Evolutionary conservation across 768 basidiomycete species (phyloP).

Genomic region (Cystofilobasidium ferigula): DNA sequence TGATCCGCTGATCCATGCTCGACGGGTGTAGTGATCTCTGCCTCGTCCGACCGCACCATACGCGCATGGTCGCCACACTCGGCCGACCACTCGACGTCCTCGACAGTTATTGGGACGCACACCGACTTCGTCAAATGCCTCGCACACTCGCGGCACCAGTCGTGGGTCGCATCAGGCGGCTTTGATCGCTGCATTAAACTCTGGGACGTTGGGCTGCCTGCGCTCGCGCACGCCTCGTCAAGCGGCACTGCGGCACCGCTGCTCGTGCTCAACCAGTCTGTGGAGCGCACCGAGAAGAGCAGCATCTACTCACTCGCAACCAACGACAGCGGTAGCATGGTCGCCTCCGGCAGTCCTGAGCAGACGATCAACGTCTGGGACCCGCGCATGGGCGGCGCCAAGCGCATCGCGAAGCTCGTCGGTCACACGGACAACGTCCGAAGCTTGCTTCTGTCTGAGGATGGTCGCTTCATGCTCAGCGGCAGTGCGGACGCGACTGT

Average conservation of each 20-base stretch:
- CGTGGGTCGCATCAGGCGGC: conserved; percentile 77
- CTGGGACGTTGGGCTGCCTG: conserved; percentile 62
- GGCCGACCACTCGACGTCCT: conserved; percentile 34
- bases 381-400: conserved; percentile 62
- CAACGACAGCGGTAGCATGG: conserved; percentile 64
- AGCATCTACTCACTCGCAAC: conserved; percentile 38
- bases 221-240: conserved; percentile 33
- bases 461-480: conserved; percentile 57
- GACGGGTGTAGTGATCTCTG: conserved; percentile 77
- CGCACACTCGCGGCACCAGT: conserved; percentile 62
- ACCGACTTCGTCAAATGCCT: conserved; percentile 78
- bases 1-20: too few relatives aligned
- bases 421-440: conserved; percentile 97
- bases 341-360: conserved; percentile 87
- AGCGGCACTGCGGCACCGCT: conserved; percentile 33
- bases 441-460: conserved; percentile 75
- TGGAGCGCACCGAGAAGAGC: conserved; percentile 32
- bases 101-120: conserved; percentile 52
- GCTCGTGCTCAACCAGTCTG: conserved; percentile 33
- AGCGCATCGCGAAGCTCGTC: conserved; percentile 66
- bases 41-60: conserved; percentile 88
- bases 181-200: conserved; percentile 89
- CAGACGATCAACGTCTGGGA: conserved; percentile 88
- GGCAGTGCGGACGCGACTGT: conserved; percentile 43
- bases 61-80: conserved; percentile 86